Percentiles rank a stretch among this genome's conserved stretches.
These are phyloP conservation scores for Flagelloscypha sp. DNA, from an alignment of 768 basidiomycete genomes.

Conservation along the genomic window DNA sequence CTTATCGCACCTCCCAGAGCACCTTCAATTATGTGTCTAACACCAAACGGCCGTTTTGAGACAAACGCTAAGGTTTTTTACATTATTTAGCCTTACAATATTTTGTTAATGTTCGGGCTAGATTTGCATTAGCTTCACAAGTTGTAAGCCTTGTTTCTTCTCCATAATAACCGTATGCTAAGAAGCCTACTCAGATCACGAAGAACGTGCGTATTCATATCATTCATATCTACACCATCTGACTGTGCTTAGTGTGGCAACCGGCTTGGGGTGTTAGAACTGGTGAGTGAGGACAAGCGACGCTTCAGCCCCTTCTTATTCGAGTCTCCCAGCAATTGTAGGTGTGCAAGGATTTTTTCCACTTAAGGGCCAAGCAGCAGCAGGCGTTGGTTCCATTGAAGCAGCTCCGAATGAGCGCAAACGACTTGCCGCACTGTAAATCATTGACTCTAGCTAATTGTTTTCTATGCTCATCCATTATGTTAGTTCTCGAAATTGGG, in stretches of 20 bases:
- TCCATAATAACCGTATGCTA: not conserved
- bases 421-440: constrained; percentile 69
- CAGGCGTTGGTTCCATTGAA: constrained; percentile 83
- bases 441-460: constrained; percentile 9
- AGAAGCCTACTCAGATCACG: constrained; percentile 89
- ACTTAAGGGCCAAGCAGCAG: constrained; percentile 77
- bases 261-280: constrained; percentile 98
- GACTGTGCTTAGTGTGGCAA: too few species aligned
- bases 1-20: too few species aligned
- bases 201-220: too few species aligned
- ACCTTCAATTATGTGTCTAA: constrained; percentile 92
- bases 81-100: not conserved
- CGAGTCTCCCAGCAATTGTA: constrained; percentile 54
- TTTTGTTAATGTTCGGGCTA: constrained; percentile 20
- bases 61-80: constrained; percentile 77
- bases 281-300: constrained; percentile 34
- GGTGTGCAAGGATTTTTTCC: constrained; percentile 88
- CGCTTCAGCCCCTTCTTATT: constrained; percentile 4
- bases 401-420: constrained; percentile 67
- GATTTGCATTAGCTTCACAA: constrained; percentile 93
- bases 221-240: too few species aligned
- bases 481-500: constrained; percentile 71
- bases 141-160: constrained; percentile 40
- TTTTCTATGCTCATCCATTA: constrained; percentile 9
- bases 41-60: constrained; percentile 95